Evolutionary conservation across 176 grass and related monocot genomes (phyloP).

Genomic region (Cenchrus fungigraminus): DNA sequence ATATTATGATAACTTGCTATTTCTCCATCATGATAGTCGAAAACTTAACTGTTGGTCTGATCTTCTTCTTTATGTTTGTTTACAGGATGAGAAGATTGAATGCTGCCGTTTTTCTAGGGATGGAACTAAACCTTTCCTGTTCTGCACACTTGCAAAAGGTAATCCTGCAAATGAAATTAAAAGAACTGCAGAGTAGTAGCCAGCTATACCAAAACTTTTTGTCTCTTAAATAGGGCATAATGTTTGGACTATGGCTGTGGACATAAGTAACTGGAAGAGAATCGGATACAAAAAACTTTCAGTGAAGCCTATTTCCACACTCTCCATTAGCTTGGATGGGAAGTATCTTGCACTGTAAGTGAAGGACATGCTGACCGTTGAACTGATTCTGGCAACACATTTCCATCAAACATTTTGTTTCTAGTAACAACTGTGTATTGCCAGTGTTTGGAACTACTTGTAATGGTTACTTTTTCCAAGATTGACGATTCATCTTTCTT

Average conservation of each 20-base stretch:
- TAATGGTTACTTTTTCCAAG: neutral
- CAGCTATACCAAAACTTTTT: constrained; percentile 26
- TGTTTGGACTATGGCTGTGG: constrained; percentile 62
- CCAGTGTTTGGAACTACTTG: no score
- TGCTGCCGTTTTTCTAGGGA: constrained; percentile 93
- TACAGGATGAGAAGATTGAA: constrained; percentile 91
- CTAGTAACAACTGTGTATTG: neutral
- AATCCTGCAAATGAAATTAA: constrained; percentile 38
- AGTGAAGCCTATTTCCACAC: constrained; percentile 65
- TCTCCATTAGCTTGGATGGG: constrained; percentile 90
- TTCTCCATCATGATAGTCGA: neutral
- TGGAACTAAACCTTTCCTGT: constrained; percentile 89
- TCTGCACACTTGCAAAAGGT: constrained; percentile 94
- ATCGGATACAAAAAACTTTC: constrained; percentile 83
- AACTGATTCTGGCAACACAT: neutral
- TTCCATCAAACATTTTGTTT: neutral
- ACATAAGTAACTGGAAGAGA: constrained; percentile 86
- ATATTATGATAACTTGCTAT: constrained; percentile 25
- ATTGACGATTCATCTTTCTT: neutral
- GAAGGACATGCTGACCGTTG: constrained; percentile 7
- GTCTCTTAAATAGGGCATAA: constrained; percentile 54
- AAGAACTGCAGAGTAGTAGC: neutral
- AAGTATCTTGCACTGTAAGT: constrained; percentile 96
- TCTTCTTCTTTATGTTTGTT: constrained; percentile 6
- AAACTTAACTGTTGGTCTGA: neutral